Evolutionary conservation across 75 land plant genomes (phyloP), one percentile per base, ranked within the genome.

Genomic region (Pinus taeda): DNA sequence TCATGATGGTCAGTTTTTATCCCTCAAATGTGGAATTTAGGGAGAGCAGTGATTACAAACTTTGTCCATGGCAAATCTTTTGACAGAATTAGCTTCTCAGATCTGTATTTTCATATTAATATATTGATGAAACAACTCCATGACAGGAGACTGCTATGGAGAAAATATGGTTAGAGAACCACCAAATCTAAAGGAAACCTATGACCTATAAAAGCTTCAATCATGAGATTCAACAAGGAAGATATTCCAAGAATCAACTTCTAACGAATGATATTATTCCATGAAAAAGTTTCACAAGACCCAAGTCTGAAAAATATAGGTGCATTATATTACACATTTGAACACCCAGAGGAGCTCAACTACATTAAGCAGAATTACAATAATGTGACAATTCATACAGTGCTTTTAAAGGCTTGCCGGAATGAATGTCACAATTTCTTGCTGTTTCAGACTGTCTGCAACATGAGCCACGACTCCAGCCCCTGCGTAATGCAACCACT

Each of bases 391-490:
- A 11, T 20, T 69, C 22, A n/a, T 69, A 39, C 22, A 69, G 7
- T 39, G 21, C 53, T 53, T 69, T 77, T 83, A 93, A 42, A 90
- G 84, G 81, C 77, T 94, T 59, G 98, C 83, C 71, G 83, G 57
- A 62, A 88, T 62, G 56, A 74, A 76, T 22, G 84, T 37, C n/a
- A 60, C 39, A 11, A 82, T 66, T 79, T 94, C 93, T 64, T 96
- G 92, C 62, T 90, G 95, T 75, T 86, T 92, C 33, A 96, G 56
- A 59, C 81, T 86, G 75, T 96, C 97, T 64, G 90, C 95, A 80
- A 96, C 94, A 82, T 96, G 98, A 62, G 93, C 86, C 75, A 96
- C 88, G 42, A 96, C 99, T 42, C 95, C 98, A 56, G 89, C 85
- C 63, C 99, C 99, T 58, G 94, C 93, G 84, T 83, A 90, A 74